Evolutionary conservation across 139 green algal species (phyloP), one percentile per base, ranked within the genome.

Genomic region (Haematococcus sp.): DNA sequence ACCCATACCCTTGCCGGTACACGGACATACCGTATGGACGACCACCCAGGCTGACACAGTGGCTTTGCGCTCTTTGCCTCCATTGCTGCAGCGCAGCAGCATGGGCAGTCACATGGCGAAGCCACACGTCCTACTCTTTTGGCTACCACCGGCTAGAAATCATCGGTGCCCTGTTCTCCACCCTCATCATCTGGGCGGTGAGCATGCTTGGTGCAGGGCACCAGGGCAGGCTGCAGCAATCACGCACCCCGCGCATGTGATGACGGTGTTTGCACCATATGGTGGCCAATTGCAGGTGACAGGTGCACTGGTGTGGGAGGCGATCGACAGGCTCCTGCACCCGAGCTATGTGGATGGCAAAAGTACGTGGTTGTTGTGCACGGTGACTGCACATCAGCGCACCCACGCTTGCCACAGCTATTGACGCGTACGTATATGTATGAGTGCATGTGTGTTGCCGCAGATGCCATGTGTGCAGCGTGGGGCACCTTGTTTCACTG

Each of bases 61-160:
- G 66, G n/a, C 19, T 3, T 33, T 31, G 65, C 63, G 23, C 2
- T 75, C 28, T 49, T n/a, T 23, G 15, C 33, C 16, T 15, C 59
- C 15, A 13, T 68, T 31, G 0, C 15, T 27, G 40, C 40, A 49
- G 40, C 7, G 40, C 40, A 1, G 43, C 46, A 28, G 19, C 80
- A 0, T 87, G 76, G 64, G 77, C 80, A 1, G 80, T 80, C 32
- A 85, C 84, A 2, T 76, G 78, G 54, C 65, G 66, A 15, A 73
- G 72, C 27, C 64, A 76, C 32, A 31, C 73, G 35, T 31, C 66
- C 20, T 88, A 92, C 78, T 88, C 79, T 15, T 97, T 89, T 67
- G 93, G 94, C n/a, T 98, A 95, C 78, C 91, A 98, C 78, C 82
- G 94, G 0, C 86, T 94, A 17, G 94, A 98, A 80, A 93, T 98